Evolutionary conservation across 495 filamentous ascomycete species (phyloP).

Genomic region (Pseudoneurospora amorphoporcata): DNA sequence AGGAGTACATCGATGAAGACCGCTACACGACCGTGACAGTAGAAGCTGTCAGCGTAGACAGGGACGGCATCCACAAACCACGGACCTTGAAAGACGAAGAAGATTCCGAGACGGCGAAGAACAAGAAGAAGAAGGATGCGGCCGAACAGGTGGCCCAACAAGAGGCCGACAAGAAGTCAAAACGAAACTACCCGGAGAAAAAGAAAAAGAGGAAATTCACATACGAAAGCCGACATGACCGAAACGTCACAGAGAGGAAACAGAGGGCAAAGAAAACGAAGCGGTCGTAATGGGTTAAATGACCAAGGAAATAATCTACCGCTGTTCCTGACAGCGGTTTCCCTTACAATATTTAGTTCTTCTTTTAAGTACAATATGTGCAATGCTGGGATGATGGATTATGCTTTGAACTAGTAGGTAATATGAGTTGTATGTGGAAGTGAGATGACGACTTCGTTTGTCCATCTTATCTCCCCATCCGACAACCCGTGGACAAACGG

Average conservation of each 20-base stretch:
- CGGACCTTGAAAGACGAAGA: conserved; percentile 34
- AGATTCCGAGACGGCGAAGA: conserved; percentile 23
- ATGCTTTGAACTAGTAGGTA: neutral
- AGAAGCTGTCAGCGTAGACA: conserved; percentile 75
- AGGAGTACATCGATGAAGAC: conserved; percentile 94
- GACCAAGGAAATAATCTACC: neutral
- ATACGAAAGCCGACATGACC: conserved; percentile 75
- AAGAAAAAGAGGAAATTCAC: conserved; percentile 89
- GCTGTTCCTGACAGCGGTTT: neutral
- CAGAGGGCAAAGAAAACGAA: conserved; percentile 50
- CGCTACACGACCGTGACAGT: conserved; percentile 89
- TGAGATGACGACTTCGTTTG: neutral
- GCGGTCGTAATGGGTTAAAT: neutral
- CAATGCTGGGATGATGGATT: neutral
- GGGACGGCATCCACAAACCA: conserved; percentile 53
- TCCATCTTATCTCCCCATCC: neutral
- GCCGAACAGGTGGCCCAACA: conserved; percentile 6
- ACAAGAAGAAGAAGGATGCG: conserved; percentile 9
- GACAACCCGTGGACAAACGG: neutral
- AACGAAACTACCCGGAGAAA: conserved; percentile 21
- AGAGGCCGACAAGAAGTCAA: conserved; percentile 25
- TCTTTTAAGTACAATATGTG: neutral
- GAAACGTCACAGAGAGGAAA: conserved; percentile 56
- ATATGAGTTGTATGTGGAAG: neutral
- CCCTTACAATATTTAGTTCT: neutral